Evolutionary conservation across 1,139 yeast genomes (phyloP).

Genomic region (Kluyveromyces sp.): DNA sequence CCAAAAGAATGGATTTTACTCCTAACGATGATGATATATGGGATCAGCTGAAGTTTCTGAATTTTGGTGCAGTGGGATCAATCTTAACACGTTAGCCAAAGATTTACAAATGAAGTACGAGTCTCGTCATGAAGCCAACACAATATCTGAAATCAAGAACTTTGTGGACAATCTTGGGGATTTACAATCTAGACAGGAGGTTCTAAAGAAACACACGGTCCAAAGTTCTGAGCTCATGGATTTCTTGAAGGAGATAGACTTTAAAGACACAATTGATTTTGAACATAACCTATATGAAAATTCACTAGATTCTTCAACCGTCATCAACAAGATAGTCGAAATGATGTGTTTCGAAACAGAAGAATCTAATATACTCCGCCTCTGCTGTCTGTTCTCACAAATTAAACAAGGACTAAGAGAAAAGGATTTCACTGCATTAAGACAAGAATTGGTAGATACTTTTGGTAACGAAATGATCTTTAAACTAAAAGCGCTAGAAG

Average conservation of each 20-base stretch:
- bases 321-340: conserved; percentile 19
- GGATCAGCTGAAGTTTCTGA: conserved; percentile 50
- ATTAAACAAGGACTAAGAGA: conserved; percentile 24
- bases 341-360: conserved; percentile 21
- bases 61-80: conserved; percentile 78
- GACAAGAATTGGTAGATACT: conserved; percentile 23
- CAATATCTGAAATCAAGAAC: conserved; percentile 58
- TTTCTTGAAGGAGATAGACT: conserved; percentile 39
- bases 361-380: conserved; percentile 14
- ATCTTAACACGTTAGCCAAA: conserved; percentile 63
- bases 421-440: conserved; percentile 21
- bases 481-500: conserved; percentile 19
- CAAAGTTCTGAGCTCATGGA: conserved; percentile 63
- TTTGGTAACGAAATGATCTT: conserved; percentile 24
- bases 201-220: conserved; percentile 66
- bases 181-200: conserved; percentile 59
- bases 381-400: conserved; percentile 21
- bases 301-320: conserved; percentile 16
- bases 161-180: conserved; percentile 66
- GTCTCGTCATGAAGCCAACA: conserved; percentile 48
- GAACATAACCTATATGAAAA: conserved; percentile 46
- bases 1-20: conserved; percentile 15
- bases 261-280: conserved; percentile 53
- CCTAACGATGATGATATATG: conserved; percentile 34
- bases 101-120: conserved; percentile 64